A percentile compares a stretch with the other conserved stretches of the same genome.
Evolutionary conservation across 192 early-diverging fungal genomes (phyloP).

Genomic region (Backusella westeae): DNA sequence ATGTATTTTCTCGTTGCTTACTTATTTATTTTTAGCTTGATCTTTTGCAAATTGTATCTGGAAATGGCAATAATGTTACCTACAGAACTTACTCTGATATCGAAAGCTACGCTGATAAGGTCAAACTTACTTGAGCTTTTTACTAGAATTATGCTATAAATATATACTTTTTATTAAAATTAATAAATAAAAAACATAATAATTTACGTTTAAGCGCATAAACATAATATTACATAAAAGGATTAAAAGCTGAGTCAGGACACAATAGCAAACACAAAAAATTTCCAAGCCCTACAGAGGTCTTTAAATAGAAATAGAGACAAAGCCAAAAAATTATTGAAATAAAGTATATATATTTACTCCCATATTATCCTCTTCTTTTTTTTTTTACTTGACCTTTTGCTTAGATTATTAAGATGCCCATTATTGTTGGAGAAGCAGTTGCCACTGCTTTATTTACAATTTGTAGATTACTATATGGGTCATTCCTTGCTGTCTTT

Average conservation of each 20-base stretch:
- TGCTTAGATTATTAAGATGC: background rate
- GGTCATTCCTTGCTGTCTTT: background rate
- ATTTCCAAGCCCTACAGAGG: background rate
- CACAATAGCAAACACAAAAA: background rate
- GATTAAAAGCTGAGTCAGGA: background rate
- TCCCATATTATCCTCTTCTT: background rate
- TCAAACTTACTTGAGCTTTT: background rate
- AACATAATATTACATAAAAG: background rate
- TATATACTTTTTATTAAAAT: background rate
- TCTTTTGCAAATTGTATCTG: slow-evolving; percentile 29
- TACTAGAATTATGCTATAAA: background rate
- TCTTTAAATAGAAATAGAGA: background rate
- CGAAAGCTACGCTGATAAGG: slow-evolving; percentile 13
- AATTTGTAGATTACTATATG: background rate
- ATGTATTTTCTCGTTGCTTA: background rate
- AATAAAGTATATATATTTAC: background rate
- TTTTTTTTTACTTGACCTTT: background rate
- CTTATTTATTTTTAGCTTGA: slow-evolving; percentile 9
- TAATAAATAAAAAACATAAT: background rate
- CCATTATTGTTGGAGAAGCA: background rate
- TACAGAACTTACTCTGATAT: slow-evolving; percentile 29
- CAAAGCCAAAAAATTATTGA: background rate
- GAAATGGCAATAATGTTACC: slow-evolving; percentile 16
- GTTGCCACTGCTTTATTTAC: background rate
- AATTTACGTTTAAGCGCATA: background rate